Conservation (phyloP, 352 stramenopile species). For the Phytophthora kernoviae region DNA sequence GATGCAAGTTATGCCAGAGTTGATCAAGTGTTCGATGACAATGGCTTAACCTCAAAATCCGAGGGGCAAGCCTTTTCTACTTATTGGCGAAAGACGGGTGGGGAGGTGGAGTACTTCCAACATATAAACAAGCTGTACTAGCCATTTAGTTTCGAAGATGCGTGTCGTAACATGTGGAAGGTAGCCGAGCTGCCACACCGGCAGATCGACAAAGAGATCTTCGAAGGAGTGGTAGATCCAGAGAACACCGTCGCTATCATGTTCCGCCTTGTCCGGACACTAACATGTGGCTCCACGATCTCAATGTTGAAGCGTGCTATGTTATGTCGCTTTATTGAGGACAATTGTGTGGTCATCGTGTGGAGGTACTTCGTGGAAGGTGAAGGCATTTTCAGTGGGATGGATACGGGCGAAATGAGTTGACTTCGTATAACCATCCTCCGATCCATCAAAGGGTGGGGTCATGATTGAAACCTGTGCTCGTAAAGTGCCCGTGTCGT, state of each 20-base stretch:
- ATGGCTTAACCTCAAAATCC: not conserved
- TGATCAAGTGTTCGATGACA: slow-evolving; percentile 18
- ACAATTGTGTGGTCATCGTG: slow-evolving; percentile 44
- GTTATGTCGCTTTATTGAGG: slow-evolving; percentile 28
- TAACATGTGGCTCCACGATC: slow-evolving; percentile 8
- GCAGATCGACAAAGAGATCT: slow-evolving; percentile 15
- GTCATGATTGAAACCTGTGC: slow-evolving; percentile 13
- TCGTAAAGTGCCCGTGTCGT: slow-evolving; percentile 2
- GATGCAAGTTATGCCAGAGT: slow-evolving; percentile 11
- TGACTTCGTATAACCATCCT: slow-evolving; percentile 26
- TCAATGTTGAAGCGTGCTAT: slow-evolving; percentile 20
- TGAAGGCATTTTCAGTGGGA: slow-evolving; percentile 28
- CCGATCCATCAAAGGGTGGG: not conserved
- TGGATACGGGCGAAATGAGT: slow-evolving; percentile 50
- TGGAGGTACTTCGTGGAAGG: slow-evolving; percentile 41
- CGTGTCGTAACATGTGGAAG: slow-evolving; percentile 15
- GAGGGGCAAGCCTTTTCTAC: not conserved
- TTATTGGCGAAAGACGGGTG: not conserved
- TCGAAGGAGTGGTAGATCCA: slow-evolving; percentile 11
- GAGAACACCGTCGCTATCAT: slow-evolving; percentile 38
- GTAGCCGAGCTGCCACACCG: slow-evolving; percentile 5
- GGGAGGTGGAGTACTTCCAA: slow-evolving; percentile 10
- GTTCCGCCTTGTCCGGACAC: slow-evolving; percentile 20
- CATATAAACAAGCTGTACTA: slow-evolving; percentile 16
- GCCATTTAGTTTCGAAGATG: slow-evolving; percentile 23